Evolutionary conservation across 768 basidiomycete genomes (phyloP).

Genomic region (Suillus hirtellus): DNA sequence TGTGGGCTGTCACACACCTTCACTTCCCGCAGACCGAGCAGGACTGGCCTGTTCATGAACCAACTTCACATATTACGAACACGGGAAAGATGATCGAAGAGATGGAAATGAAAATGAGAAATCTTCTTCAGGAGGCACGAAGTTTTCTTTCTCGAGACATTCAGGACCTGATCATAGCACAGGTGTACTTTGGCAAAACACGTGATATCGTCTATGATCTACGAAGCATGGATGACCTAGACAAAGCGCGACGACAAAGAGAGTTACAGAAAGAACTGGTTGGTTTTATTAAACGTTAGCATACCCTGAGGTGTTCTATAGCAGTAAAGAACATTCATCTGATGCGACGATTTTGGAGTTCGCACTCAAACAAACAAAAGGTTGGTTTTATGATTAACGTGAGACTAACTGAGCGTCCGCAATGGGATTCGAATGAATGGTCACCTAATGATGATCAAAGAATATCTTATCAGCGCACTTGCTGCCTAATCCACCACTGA

Average conservation of each 20-base stretch:
- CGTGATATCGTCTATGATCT: slow-evolving; percentile 93
- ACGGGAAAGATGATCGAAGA: slow-evolving; percentile 97
- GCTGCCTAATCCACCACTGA: neutral
- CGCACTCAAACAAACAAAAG: neutral
- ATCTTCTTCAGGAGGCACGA: slow-evolving; percentile 81
- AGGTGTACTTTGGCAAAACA: slow-evolving; percentile 97
- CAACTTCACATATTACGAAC: slow-evolving; percentile 86
- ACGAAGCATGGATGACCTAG: slow-evolving; percentile 83
- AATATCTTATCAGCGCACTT: neutral
- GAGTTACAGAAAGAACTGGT: slow-evolving; percentile 91
- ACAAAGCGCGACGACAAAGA: slow-evolving; percentile 74
- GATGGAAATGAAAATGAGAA: slow-evolving; percentile 99
- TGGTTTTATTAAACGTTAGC: slow-evolving; percentile 75
- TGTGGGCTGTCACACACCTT: slow-evolving; percentile 13
- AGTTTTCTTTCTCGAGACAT: slow-evolving; percentile 11
- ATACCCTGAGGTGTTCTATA: slow-evolving; percentile 15
- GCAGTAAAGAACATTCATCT: neutral
- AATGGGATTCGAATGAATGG: slow-evolving; percentile 94
- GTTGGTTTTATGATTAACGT: slow-evolving; percentile 20
- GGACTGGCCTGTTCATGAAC: slow-evolving; percentile 80
- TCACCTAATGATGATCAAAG: slow-evolving; percentile 49
- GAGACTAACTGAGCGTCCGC: slow-evolving; percentile 61
- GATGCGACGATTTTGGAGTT: neutral
- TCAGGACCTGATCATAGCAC: slow-evolving; percentile 16
- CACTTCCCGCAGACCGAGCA: slow-evolving; percentile 65